A percentile compares a stretch with the other conserved stretches of the same genome.
Evolutionary conservation across 202 grass and related monocot genomes (phyloP).

Genomic region (Setaria viridis): DNA sequence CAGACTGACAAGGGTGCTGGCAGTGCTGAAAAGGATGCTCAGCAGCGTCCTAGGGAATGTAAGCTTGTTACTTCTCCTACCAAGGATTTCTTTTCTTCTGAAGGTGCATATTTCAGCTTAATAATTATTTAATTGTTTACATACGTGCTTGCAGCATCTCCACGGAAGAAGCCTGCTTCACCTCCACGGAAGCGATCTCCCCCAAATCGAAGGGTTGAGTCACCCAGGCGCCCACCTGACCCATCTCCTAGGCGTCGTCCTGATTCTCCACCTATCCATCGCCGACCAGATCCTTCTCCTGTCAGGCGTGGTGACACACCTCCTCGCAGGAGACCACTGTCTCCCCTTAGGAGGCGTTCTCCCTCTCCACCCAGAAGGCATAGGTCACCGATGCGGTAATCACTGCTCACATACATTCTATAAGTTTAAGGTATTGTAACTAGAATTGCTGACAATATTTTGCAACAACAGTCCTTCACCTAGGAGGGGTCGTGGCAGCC

Average conservation of each 20-base stretch:
- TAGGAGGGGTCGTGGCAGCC: conserved; percentile 81
- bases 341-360: conserved; percentile 83
- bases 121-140: conserved; percentile 18
- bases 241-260: conserved; percentile 58
- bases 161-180: conserved; percentile 65
- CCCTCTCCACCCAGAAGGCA: conserved; percentile 79
- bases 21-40: conserved; percentile 79
- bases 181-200: conserved; percentile 69
- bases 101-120: background rate
- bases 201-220: conserved; percentile 56
- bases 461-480: conserved; percentile 64
- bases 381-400: conserved; percentile 75
- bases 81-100: conserved; percentile 7
- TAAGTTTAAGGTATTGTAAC: conserved; percentile 13
- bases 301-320: conserved; percentile 65
- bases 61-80: conserved; percentile 50
- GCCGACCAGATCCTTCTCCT: conserved; percentile 56
- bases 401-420: conserved; percentile 1
- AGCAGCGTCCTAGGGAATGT: conserved; percentile 62
- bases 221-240: conserved; percentile 53
- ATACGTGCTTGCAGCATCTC: conserved; percentile 66
- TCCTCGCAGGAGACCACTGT: conserved; percentile 63
- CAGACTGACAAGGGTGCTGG: conserved; percentile 75
- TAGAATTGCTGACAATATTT: conserved; percentile 36
- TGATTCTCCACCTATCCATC: conserved; percentile 69